These are phyloP conservation scores for Uromyces viciae-fabae DNA, from an alignment of 1,284 basidiomycete species.

Conservation along the genomic window DNA sequence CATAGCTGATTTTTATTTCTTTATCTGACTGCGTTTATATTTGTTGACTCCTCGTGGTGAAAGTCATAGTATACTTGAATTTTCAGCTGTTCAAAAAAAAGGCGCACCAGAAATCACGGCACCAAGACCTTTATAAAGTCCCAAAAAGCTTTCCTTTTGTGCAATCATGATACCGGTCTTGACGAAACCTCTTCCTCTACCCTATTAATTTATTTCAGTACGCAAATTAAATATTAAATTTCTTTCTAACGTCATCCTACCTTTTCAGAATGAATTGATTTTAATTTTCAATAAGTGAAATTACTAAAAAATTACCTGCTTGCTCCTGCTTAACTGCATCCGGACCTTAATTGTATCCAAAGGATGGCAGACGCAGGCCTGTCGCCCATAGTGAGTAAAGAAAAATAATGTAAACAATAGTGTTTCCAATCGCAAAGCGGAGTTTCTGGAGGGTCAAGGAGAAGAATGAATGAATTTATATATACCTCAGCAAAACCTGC, in stretches of 20 bases:
- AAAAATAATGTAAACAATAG: background rate
- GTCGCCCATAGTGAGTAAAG: background rate
- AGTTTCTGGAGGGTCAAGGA: background rate
- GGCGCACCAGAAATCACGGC: conserved; percentile 78
- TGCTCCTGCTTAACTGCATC: conserved; percentile 70
- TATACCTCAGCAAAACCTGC: conserved; percentile 88
- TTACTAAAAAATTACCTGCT: conserved; percentile 26
- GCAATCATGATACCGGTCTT: conserved; percentile 88
- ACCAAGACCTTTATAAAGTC: conserved; percentile 96
- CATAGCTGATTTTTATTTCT: background rate
- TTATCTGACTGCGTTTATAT: background rate
- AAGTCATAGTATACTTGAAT: no score
- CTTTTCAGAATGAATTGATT: background rate
- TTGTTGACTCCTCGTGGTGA: background rate
- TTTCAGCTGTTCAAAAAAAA: background rate
- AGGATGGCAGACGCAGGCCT: conserved; percentile 71
- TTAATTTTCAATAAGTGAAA: background rate
- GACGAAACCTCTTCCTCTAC: conserved; percentile 85
- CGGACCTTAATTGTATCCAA: conserved; percentile 97
- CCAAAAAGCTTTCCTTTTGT: conserved; percentile 84
- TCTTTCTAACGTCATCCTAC: no score
- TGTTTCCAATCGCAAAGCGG: background rate
- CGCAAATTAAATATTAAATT: background rate
- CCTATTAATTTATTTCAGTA: conserved; percentile 62
- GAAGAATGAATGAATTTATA: conserved; percentile 48